These are phyloP conservation scores for Gentiana dahurica DNA, from an alignment of 257 asterid species.

Conservation along the genomic window DNA sequence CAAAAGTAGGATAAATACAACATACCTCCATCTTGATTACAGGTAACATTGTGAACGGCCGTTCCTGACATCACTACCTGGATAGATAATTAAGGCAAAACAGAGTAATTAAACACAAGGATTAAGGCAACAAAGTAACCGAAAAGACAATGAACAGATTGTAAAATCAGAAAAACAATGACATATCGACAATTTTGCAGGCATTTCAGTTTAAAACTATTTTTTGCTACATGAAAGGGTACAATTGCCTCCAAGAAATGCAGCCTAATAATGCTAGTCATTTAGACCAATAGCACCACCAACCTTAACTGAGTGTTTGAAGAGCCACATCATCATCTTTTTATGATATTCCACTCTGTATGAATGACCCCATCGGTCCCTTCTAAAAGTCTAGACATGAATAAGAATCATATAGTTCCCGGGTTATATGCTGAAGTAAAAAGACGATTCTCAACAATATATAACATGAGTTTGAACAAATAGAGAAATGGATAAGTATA, in stretches of 20 bases:
- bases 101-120: conserved; percentile 4
- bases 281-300: neutral
- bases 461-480: conserved; percentile 9
- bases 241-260: no score
- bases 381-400: conserved; percentile 64
- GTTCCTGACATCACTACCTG: conserved; percentile 80
- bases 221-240: no score
- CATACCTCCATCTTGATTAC: conserved; percentile 34
- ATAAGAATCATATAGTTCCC: conserved; percentile 8
- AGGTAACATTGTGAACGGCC: conserved; percentile 34
- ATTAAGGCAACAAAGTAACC: neutral
- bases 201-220: no score
- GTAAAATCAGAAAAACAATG: neutral
- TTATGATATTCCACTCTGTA: conserved; percentile 89
- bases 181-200: no score
- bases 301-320: conserved; percentile 88
- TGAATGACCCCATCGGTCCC: conserved; percentile 72
- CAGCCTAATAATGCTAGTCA: no score
- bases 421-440: no score
- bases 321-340: conserved; percentile 45
- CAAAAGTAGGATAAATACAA: neutral
- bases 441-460: no score
- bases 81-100: conserved; percentile 8
- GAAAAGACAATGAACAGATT: neutral
- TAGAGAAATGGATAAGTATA: conserved; percentile 16